These are phyloP conservation scores for Scleroderma bovista DNA, from an alignment of 768 basidiomycete species.

Conservation along the genomic window DNA sequence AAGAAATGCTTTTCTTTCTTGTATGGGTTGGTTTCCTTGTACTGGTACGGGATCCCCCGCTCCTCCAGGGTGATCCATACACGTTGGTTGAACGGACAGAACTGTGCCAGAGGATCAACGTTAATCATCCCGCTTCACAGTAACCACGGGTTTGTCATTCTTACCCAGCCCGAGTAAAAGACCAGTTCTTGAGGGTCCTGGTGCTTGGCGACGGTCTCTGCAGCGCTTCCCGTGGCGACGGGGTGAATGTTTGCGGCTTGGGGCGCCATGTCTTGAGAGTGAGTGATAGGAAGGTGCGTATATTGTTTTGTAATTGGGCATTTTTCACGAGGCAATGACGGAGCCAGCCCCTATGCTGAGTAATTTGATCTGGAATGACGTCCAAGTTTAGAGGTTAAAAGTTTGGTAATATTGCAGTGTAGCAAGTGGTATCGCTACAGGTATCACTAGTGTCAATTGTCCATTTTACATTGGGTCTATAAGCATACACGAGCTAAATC, in stretches of 20 bases:
- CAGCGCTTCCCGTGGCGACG: constrained; percentile 52
- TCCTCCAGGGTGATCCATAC: constrained; percentile 67
- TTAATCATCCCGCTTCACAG: no score
- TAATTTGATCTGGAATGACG: no score
- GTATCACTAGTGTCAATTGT: no score
- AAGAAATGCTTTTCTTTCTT: constrained; percentile 58
- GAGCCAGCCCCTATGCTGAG: no score
- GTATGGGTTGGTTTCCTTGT: constrained; percentile 65
- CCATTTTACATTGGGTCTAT: no score
- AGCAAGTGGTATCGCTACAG: no score
- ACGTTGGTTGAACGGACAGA: constrained; percentile 58
- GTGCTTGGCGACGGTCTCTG: constrained; percentile 46
- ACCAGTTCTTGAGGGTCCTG: constrained; percentile 47
- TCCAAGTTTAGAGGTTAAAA: no score
- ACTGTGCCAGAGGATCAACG: constrained; percentile 17
- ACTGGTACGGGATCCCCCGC: constrained; percentile 60
- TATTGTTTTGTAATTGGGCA: no score
- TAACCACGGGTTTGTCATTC: no score
- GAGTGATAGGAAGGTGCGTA: no score
- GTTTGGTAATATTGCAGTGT: not conserved
- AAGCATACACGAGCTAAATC: constrained; percentile 6
- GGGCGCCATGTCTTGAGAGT: constrained; percentile 26
- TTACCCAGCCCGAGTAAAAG: constrained; percentile 58
- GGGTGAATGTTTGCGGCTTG: constrained; percentile 54
- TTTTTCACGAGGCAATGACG: no score